Evolutionary conservation across 1,139 yeast species (phyloP).

Genomic region (Debaryomyces psychrophilus): DNA sequence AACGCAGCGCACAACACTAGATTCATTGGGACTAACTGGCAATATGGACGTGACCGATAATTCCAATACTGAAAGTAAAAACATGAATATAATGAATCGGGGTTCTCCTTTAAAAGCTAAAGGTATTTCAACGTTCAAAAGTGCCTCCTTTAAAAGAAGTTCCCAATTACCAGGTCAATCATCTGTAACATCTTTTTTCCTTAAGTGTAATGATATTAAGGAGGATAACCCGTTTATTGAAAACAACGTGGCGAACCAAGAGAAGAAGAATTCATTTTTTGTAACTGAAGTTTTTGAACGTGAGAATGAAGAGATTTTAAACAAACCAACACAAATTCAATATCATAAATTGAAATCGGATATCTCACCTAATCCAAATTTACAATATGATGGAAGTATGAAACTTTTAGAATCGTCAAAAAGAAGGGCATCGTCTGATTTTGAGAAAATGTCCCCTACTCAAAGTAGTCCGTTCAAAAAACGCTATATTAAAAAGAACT

Average conservation of each 20-base stretch:
- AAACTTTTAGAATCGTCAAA: not conserved
- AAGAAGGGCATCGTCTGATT: not conserved
- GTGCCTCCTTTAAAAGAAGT: not conserved
- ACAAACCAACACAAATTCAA: not conserved
- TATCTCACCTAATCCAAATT: not conserved
- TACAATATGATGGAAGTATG: not conserved
- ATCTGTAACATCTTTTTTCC: slow-evolving; percentile 9
- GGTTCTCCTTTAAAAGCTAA: not conserved
- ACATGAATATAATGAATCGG: not conserved
- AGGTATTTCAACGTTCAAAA: not conserved
- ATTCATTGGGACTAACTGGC: not conserved
- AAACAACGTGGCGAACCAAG: not conserved
- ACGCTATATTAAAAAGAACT: not conserved
- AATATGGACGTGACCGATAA: not conserved
- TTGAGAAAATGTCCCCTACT: not conserved
- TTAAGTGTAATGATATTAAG: not conserved
- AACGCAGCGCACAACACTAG: slow-evolving; percentile 6
- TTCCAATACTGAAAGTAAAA: not conserved
- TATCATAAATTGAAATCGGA: not conserved
- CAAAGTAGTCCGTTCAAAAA: not conserved
- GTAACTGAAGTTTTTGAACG: not conserved
- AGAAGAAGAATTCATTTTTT: not conserved
- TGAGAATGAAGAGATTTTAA: not conserved
- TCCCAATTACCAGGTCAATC: slow-evolving; percentile 2
- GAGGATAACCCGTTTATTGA: slow-evolving; percentile 10